Evolutionary conservation across 805 yeast genomes (phyloP), one percentile per base, ranked within the genome.

Genomic region (Zygotorulaspora sp.): DNA sequence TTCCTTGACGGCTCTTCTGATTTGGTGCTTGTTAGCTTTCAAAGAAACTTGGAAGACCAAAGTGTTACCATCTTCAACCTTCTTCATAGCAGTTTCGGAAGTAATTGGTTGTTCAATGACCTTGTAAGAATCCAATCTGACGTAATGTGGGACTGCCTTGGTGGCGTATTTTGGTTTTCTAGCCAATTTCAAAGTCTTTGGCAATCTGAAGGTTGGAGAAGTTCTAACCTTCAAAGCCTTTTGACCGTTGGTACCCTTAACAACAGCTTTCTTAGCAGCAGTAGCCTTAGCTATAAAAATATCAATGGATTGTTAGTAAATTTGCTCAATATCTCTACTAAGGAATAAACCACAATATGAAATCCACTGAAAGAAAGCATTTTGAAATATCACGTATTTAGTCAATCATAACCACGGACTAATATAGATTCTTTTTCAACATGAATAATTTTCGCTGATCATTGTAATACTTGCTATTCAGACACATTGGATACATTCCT

Each of bases 61-160:
- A 65, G 95, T 92, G 94, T 92, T 92, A 75, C 95, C 87, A 69
- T 88, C 96, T 79, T 92, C 98, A 67, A 92, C 96, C 80, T 87
- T 86, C 84, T 92, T 90, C 85, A 92, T 88, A 67, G 98, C 96
- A 59, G 96, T 86, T 80, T 92, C 98, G 62, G 95, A 80, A 70
- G 90, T 90, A 73, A 90, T 80, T 77, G 97, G 97, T 61, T 86
- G 75, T 71, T 85, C 83, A 67, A 92, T 80, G 67, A 88, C 74
- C 75, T 86, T 87, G 92, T 84, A 83, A 65, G 94, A 84, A 71
- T 92, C 98, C 67, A 86, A 71, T 80, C 97, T 92, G 74, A 83
- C 80, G 82, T 82, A 83, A 78, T 92, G 97, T 66, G 97, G 95
- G 63, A 92, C 95, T 60, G 96, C 71, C 79, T 87, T 92, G 71